A percentile compares a stretch with the other conserved stretches of the same genome.
phyloP scores from a whole-genome alignment of 75 land plant genomes.

The Adiantum capillusveneris region DNA sequence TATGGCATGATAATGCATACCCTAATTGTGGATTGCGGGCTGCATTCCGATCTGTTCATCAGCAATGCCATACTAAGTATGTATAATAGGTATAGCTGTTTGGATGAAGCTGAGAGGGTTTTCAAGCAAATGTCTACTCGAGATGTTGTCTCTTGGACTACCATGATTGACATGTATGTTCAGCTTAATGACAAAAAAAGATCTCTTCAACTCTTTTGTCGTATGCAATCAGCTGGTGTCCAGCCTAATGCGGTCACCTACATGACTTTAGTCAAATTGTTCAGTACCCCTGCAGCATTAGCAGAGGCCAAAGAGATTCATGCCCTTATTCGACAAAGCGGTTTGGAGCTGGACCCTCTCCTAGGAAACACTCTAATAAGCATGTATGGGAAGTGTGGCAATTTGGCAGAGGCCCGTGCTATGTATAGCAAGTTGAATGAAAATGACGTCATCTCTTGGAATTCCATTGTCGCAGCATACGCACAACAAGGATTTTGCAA shows the following conservation, averaged over 20 bases:
- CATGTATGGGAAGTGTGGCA: conserved; percentile 19
- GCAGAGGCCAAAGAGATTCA: conserved; percentile 18
- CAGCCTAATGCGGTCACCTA: conserved; percentile 17
- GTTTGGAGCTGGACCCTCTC: background rate
- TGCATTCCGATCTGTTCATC: conserved; percentile 8
- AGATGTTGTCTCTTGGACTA: conserved; percentile 23
- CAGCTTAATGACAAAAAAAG: conserved; percentile 2
- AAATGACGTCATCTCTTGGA: conserved; percentile 13
- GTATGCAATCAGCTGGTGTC: conserved; percentile 11
- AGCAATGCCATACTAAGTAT: conserved; percentile 12
- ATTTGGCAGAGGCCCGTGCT: conserved; percentile 6
- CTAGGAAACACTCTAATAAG: conserved; percentile 4
- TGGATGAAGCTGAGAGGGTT: conserved; percentile 12
- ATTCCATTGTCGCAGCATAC: conserved; percentile 7
- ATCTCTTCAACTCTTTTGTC: conserved; percentile 4
- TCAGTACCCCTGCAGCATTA: background rate
- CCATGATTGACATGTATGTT: conserved; percentile 15
- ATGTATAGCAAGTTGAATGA: background rate
- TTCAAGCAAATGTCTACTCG: conserved; percentile 9
- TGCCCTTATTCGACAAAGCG: background rate
- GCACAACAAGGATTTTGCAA: conserved; percentile 6
- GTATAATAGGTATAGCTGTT: conserved; percentile 15
- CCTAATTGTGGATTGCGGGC: background rate
- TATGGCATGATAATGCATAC: conserved; percentile 7
- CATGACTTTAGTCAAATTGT: conserved; percentile 4